phyloP scores from a whole-genome alignment of 306 rosid species.

The Echinosophora koreensis region DNA sequence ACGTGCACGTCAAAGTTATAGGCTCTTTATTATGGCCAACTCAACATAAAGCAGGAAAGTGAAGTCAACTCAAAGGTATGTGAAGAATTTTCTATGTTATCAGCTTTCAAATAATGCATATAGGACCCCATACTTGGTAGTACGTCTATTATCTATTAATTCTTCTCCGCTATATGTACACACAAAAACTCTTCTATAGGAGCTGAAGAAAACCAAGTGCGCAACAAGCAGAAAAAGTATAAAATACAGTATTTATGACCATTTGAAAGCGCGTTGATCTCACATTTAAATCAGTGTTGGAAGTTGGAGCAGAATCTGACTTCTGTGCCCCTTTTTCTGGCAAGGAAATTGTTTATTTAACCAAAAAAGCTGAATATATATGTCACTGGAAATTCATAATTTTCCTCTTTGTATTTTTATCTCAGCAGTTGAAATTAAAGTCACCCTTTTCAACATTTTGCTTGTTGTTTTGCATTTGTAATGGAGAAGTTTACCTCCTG shows the following conservation, averaged over 20 bases:
- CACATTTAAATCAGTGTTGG: slow-evolving; percentile 30
- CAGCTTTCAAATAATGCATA: slow-evolving; percentile 53
- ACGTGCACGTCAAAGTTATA: slow-evolving; percentile 24
- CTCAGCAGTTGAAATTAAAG: neutral
- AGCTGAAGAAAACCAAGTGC: neutral
- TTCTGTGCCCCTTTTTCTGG: slow-evolving; percentile 26
- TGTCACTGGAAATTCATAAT: slow-evolving; percentile 20
- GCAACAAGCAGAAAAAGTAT: slow-evolving; percentile 23
- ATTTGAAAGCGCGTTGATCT: slow-evolving; percentile 28
- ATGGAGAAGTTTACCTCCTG: neutral
- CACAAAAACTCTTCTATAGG: neutral
- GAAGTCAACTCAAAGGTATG: slow-evolving; percentile 51
- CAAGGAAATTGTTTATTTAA: slow-evolving; percentile 16
- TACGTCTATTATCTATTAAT: slow-evolving; percentile 25
- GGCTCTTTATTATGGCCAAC: slow-evolving; percentile 47
- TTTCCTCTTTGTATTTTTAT: neutral
- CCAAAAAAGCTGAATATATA: neutral
- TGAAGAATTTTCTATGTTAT: slow-evolving; percentile 50
- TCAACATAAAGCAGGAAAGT: slow-evolving; percentile 20
- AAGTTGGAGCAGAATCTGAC: slow-evolving; percentile 37
- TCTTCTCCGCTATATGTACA: slow-evolving; percentile 1
- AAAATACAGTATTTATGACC: slow-evolving; percentile 30
- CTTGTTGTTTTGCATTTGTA: neutral
- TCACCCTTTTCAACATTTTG: neutral
- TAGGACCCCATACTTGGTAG: slow-evolving; percentile 50